These are phyloP conservation scores for Penicillium paradoxum DNA, from an alignment of 495 filamentous ascomycete species.

Conservation along the genomic window DNA sequence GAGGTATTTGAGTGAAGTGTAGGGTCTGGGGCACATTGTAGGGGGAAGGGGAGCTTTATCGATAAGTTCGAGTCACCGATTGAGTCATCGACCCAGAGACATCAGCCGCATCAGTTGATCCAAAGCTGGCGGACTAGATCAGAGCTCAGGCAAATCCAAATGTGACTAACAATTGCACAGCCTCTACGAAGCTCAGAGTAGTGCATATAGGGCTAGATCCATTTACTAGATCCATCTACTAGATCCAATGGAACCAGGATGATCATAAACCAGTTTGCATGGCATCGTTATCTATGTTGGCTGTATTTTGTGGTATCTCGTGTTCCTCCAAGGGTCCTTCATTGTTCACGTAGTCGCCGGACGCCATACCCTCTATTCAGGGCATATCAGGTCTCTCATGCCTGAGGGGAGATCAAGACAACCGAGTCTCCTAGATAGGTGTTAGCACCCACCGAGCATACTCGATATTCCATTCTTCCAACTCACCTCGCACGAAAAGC, in stretches of 20 bases:
- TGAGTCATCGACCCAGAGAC: slow-evolving; percentile 24
- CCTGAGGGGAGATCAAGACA: slow-evolving; percentile 85
- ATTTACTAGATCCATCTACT: background rate
- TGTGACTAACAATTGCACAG: slow-evolving; percentile 10
- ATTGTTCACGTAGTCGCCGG: slow-evolving; percentile 16
- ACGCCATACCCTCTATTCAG: slow-evolving; percentile 19
- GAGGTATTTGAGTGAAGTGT: background rate
- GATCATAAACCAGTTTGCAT: slow-evolving; percentile 26
- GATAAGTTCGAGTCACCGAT: slow-evolving; percentile 29
- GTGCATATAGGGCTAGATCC: too few species aligned
- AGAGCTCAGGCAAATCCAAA: slow-evolving; percentile 8
- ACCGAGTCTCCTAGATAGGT: slow-evolving; percentile 75
- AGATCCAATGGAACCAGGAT: slow-evolving; percentile 3
- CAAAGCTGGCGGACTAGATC: too few species aligned
- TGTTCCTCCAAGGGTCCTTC: slow-evolving; percentile 6
- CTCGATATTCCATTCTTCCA: background rate
- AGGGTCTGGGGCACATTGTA: background rate
- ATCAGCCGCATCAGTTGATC: background rate
- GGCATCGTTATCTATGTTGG: slow-evolving; percentile 29
- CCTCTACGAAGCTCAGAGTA: background rate
- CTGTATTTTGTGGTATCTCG: slow-evolving; percentile 21
- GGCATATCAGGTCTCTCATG: slow-evolving; percentile 30
- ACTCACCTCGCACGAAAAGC: slow-evolving; percentile 94
- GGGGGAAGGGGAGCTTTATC: slow-evolving; percentile 34
- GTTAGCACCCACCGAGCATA: slow-evolving; percentile 7